Evolutionary conservation across 805 yeast species (phyloP), one percentile per base, ranked within the genome.

Genomic region (Monosporozyma aerobia): DNA sequence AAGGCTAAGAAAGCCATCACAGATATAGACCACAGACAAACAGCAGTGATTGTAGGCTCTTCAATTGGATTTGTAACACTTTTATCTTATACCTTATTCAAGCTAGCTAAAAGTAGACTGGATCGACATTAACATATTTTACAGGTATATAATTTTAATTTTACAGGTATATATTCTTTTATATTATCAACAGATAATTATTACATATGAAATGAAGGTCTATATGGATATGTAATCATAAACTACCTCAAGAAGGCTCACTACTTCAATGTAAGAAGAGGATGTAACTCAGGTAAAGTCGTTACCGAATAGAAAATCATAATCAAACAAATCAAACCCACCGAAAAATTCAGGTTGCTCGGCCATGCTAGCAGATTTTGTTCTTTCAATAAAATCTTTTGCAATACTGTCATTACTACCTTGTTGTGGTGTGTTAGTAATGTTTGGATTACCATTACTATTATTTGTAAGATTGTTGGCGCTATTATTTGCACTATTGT

Each of bases 1-100:
- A 90, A 83, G 51, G 76, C 78, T 1, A 69, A 73, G 2, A 48
- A 44, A 9, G 44, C 52, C 3, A 78, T 78, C 2, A 63, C 72
- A 11, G 85, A 76, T 40, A 70, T 75, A 63, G 71, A 75, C 61
- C 56, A 67, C 73, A 55, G 80, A 72, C 67, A 85, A 77, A 54
- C 68, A 45, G 70, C 78, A 9, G 70, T 84, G 14, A 70, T 87
- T 53, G 83, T 86, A 0, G 83, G 87, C 1, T 81, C 90, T 0
- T 87, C 90, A 0, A 71, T 85, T 14, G 82, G 86, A 0, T 79
- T 87, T 47, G 73, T 86, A 73, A 73, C 84, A 0, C 63, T 85
- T 0, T 77, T 81, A 1, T 75, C 88, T 0, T 72, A 83, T 6
- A 83, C 90, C 77, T 76, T 85, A 33, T 77, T 87, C 69, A 78